Conservation (phyloP, 2,329 filamentous ascomycete species). For the Ophiostoma tasmaniense region DNA sequence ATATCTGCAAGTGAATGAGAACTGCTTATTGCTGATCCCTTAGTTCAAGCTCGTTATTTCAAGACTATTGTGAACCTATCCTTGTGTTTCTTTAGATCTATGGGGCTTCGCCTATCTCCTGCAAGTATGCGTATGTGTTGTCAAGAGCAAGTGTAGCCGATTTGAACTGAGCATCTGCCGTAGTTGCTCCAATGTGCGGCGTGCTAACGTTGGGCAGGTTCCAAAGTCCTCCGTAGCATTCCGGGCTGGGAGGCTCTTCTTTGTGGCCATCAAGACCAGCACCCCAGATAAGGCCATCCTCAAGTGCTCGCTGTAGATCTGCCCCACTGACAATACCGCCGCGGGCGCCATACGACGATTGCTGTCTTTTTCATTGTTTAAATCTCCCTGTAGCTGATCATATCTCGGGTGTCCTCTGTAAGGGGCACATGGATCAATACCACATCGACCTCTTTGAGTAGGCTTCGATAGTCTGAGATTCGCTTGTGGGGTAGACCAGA, state of each 20-base stretch:
- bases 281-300: constrained; percentile 27
- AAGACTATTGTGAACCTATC: no score
- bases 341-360: constrained; percentile 28
- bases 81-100: background rate
- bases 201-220: constrained; percentile 22
- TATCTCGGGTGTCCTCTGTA: constrained; percentile 23
- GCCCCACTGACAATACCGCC: constrained; percentile 29
- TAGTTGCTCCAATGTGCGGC: constrained; percentile 22
- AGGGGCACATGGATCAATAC: constrained; percentile 30
- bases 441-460: constrained; percentile 28
- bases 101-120: constrained; percentile 17
- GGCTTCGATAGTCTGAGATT: constrained; percentile 25
- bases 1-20: no score
- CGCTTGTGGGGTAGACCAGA: constrained; percentile 16
- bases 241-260: constrained; percentile 26
- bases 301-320: constrained; percentile 20
- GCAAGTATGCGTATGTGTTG: background rate
- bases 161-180: constrained; percentile 18
- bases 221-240: constrained; percentile 24
- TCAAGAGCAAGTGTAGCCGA: constrained; percentile 4
- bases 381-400: constrained; percentile 27
- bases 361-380: constrained; percentile 25
- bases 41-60: no score
- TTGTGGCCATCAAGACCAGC: constrained; percentile 21
- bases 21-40: no score